These are phyloP conservation scores for Komagataella pseudopastoris DNA, from an alignment of 805 yeast species.

Conservation along the genomic window DNA sequence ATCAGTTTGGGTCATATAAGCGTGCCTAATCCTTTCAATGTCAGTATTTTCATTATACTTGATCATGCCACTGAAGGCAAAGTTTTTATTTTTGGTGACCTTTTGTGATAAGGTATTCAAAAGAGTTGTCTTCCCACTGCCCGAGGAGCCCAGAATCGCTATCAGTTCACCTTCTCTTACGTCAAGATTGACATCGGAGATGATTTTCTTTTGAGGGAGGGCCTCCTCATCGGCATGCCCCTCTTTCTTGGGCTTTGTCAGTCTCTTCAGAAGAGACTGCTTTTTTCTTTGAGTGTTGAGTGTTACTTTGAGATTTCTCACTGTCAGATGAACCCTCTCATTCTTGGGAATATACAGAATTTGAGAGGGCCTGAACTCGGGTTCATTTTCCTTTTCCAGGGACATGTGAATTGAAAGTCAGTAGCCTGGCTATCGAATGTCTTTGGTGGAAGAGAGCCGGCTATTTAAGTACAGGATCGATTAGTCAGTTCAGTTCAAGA, in stretches of 20 bases:
- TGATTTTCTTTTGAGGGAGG: conserved; percentile 16
- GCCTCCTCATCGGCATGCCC: conserved; percentile 1
- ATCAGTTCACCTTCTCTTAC: conserved; percentile 48
- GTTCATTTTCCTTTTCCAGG: not conserved
- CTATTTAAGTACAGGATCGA: not conserved
- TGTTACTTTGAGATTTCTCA: conserved; percentile 2
- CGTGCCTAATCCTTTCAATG: conserved; percentile 15
- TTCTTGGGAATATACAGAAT: conserved; percentile 1
- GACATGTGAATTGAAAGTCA: not conserved
- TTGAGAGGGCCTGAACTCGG: not conserved
- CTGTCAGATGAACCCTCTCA: conserved; percentile 2
- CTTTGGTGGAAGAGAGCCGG: not conserved
- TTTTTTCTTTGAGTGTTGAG: not conserved
- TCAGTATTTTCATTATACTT: conserved; percentile 13
- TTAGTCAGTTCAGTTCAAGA: not conserved
- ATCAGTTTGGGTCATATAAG: conserved; percentile 60
- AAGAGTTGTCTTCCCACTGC: conserved; percentile 66
- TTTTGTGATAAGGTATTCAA: conserved; percentile 47
- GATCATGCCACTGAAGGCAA: conserved; percentile 28
- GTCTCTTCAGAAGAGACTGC: not conserved
- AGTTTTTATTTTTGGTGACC: conserved; percentile 21
- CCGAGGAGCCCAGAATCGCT: conserved; percentile 72
- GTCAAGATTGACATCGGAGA: conserved; percentile 36
- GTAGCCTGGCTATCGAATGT: not conserved
- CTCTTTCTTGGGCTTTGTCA: not conserved